Evolutionary conservation across 1,284 basidiomycete genomes (phyloP), one percentile per base, ranked within the genome.

Genomic region (Farysia itapuensis): DNA sequence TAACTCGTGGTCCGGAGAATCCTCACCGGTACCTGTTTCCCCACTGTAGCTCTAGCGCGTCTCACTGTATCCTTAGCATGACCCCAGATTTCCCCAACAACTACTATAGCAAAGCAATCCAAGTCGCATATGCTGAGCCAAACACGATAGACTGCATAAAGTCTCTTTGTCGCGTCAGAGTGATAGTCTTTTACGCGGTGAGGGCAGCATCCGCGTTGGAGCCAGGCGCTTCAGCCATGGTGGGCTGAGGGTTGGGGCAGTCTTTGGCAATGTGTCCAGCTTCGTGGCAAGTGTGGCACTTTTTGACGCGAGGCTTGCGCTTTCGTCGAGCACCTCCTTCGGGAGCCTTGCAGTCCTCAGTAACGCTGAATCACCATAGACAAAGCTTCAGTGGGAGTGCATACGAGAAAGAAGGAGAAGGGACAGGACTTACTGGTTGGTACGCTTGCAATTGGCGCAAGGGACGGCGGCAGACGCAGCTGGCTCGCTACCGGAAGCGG

Each of bases 221-320:
- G 16, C 37, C 44, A 12, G 53, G 54, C 37, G 54, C 53, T 8
- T 49, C 51, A 2, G 45, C 42, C 35, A 43, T 43, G 16, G 30
- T 44, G 12, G 31, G 16, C n/a, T 28, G 26, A 30, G 47, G 26
- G 26, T 63, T 38, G 3, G 58, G 48, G 34, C 58, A 61, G 6
- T 51, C 38, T 29, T 32, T 46, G 7, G 58, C 58, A 26, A 63
- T 63, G 46, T 66, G 63, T 23, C 63, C 63, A 5, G 35, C 21
- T 31, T 51, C 19, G 20, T 44, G 33, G 31, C 61, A 64, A 19
- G 25, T 32, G 41, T 47, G 58, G 36, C 60, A 64, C 13, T 32
- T 45, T 35, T 64, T n/a, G n/a, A n/a, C n/a, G n/a, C n/a, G n/a
- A n/a, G 26, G 9, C 26, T 28, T 64, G 2, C 39, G 39, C 16